Conservation (phyloP, 2,329 filamentous ascomycete species). For the Coniella vitis region DNA sequence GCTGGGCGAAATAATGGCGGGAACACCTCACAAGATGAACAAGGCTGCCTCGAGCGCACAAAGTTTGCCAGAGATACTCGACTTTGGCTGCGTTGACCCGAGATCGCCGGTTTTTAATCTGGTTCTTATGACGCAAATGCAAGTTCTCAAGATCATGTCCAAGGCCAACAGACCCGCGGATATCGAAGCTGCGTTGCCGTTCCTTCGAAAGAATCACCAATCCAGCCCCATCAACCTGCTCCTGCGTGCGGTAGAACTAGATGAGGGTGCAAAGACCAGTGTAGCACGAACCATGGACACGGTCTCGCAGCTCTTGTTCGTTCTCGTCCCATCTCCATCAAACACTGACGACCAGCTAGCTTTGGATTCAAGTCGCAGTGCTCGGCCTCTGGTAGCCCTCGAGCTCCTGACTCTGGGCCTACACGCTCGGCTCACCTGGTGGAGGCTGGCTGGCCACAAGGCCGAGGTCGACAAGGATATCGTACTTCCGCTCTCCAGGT, state of each 20-base stretch:
- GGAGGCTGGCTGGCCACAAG: conserved; percentile 54
- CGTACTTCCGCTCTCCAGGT: conserved; percentile 57
- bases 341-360: conserved; percentile 53
- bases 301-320: conserved; percentile 57
- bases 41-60: conserved; percentile 30
- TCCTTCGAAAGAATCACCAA: conserved; percentile 44
- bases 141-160: conserved; percentile 57
- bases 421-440: conserved; percentile 55
- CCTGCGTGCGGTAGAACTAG: conserved; percentile 35
- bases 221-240: conserved; percentile 56
- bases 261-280: conserved; percentile 46
- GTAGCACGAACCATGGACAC: conserved; percentile 59
- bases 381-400: conserved; percentile 51
- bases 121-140: conserved; percentile 57
- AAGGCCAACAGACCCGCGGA: conserved; percentile 51
- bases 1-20: conserved; percentile 37
- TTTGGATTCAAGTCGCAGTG: conserved; percentile 44
- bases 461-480: conserved; percentile 58
- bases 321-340: conserved; percentile 61
- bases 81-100: conserved; percentile 44
- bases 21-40: conserved; percentile 25
- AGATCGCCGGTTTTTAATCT: conserved; percentile 42
- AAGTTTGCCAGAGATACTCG: conserved; percentile 51
- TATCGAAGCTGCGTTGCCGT: conserved; percentile 50
- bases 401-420: conserved; percentile 60